Conservation (phyloP, 192 early-diverging fungal genomes). For the Mortierella claussenii region DNA sequence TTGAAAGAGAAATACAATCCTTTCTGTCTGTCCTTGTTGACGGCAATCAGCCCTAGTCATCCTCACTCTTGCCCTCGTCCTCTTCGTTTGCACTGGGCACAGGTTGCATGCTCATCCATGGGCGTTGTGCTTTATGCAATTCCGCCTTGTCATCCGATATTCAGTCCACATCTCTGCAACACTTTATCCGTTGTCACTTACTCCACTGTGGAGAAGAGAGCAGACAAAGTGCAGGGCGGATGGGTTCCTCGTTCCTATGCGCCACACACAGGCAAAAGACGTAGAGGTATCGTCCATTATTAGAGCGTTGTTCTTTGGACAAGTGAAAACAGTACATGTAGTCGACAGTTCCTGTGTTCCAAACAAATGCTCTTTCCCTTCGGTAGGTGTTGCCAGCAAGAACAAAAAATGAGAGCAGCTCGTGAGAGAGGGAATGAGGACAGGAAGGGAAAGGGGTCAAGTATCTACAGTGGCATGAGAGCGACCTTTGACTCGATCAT, state of each 20-base stretch:
- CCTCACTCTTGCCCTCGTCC: too few relatives aligned
- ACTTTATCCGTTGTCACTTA: not conserved
- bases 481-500: too few relatives aligned
- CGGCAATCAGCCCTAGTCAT: not conserved
- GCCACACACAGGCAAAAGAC: not conserved
- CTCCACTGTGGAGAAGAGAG: not conserved
- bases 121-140: not conserved
- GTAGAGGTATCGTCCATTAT: not conserved
- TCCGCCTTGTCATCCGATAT: conserved; percentile 2
- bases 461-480: too few relatives aligned
- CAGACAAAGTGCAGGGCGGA: not conserved
- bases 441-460: too few relatives aligned
- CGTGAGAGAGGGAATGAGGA: too few relatives aligned
- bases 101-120: too few relatives aligned
- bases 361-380: conserved; percentile 7
- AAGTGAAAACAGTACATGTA: too few relatives aligned
- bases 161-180: not conserved
- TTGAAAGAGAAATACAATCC: not conserved
- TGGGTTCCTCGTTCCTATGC: not conserved
- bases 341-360: conserved; percentile 8
- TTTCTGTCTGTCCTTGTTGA: not conserved
- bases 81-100: too few relatives aligned
- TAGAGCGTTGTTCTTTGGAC: too few relatives aligned
- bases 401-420: not conserved
- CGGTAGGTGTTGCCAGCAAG: not conserved